A percentile compares a stretch with the other conserved stretches of the same genome.
phyloP scores from a whole-genome alignment of 768 basidiomycete species.

The Lyophyllum decastes region DNA sequence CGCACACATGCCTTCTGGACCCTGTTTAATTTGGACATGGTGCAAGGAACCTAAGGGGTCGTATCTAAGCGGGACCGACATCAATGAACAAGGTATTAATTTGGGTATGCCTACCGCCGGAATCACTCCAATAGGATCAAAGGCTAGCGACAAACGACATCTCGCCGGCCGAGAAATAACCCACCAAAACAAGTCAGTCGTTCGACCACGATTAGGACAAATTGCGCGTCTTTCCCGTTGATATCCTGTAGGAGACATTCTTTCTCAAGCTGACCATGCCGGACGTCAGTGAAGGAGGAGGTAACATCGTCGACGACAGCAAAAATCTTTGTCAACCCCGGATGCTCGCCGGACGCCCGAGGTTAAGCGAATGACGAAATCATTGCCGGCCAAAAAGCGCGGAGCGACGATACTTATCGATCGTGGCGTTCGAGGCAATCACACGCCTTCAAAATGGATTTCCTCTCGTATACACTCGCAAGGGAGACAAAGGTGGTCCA shows the following conservation, averaged over 20 bases:
- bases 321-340: neutral
- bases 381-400: too few species aligned
- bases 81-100: neutral
- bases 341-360: neutral
- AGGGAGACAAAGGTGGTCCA: neutral
- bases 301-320: neutral
- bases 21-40: neutral
- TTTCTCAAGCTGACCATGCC: neutral
- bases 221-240: neutral
- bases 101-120: neutral
- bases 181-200: neutral
- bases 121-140: neutral
- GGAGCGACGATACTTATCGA: too few species aligned
- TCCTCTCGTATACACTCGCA: too few species aligned
- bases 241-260: neutral
- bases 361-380: too few species aligned
- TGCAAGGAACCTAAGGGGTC: neutral
- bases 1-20: neutral
- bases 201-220: neutral
- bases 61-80: neutral
- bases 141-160: neutral
- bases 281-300: neutral
- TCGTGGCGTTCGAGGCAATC: too few species aligned
- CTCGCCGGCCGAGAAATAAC: neutral
- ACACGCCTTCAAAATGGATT: too few species aligned